phyloP scores from a whole-genome alignment of 192 early-diverging fungal genomes.

The Gonapodya prolifera region DNA sequence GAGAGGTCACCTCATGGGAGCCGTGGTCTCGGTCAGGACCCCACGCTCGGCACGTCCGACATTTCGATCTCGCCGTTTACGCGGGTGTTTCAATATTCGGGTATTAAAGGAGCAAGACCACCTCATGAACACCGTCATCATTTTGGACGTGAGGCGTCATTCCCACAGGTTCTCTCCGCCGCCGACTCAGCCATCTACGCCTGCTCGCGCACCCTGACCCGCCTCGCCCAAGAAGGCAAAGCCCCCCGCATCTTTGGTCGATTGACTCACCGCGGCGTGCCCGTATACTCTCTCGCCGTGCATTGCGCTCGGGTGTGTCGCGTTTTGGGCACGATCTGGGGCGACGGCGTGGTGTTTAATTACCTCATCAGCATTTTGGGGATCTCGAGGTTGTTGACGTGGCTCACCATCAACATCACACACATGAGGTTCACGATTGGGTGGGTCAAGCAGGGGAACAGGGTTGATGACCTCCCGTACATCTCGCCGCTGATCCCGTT shows the following conservation, averaged over 20 bases:
- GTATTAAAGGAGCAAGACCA: constrained; percentile 42
- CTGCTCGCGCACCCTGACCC: constrained; percentile 46
- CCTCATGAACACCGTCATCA: constrained; percentile 57
- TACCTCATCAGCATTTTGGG: constrained; percentile 22
- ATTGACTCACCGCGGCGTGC: constrained; percentile 42
- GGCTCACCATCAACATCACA: constrained; percentile 67
- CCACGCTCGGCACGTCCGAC: too few species aligned
- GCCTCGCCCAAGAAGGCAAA: constrained; percentile 45
- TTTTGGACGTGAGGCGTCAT: constrained; percentile 38
- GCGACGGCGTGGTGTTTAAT: constrained; percentile 27
- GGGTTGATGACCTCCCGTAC: constrained; percentile 56
- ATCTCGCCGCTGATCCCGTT: constrained; percentile 59
- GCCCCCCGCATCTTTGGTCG: constrained; percentile 42
- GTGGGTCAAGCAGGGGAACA: too few species aligned
- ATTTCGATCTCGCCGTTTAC: constrained; percentile 59
- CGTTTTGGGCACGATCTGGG: constrained; percentile 42
- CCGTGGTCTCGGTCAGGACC: too few species aligned
- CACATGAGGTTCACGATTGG: too few species aligned
- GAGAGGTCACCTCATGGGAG: too few species aligned
- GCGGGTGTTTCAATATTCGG: constrained; percentile 49
- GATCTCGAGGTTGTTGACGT: constrained; percentile 52
- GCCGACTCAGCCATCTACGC: constrained; percentile 66
- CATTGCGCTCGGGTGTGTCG: constrained; percentile 42
- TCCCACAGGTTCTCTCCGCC: constrained; percentile 59
- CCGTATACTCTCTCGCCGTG: constrained; percentile 35